phyloP scores from a whole-genome alignment of 2,329 filamentous ascomycete genomes.

The Hypoxylon sp. region DNA sequence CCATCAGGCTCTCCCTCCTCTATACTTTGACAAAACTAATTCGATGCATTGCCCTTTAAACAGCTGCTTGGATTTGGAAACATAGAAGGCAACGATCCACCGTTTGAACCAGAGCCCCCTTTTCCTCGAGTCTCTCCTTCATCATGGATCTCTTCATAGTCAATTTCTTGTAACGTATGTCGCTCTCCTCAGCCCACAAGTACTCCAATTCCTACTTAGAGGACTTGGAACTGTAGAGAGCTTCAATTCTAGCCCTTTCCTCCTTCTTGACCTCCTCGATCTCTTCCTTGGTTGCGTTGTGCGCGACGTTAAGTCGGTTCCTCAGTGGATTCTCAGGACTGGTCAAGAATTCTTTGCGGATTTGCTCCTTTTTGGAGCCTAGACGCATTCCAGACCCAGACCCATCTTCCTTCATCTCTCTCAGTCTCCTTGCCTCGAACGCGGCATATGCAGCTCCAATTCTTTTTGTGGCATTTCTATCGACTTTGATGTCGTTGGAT shows the following conservation, averaged over 20 bases:
- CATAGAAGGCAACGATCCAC: too few relatives aligned
- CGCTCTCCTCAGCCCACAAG: constrained; percentile 8
- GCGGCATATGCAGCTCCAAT: constrained; percentile 88
- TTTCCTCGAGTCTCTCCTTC: not conserved
- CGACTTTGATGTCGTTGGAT: constrained; percentile 75
- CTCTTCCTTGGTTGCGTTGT: constrained; percentile 86
- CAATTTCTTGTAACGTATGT: not conserved
- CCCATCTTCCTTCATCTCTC: constrained; percentile 88
- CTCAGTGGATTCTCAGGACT: constrained; percentile 96
- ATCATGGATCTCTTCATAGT: constrained; percentile 57
- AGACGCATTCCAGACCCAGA: constrained; percentile 79
- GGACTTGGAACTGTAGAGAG: constrained; percentile 6
- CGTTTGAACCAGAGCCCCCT: not conserved
- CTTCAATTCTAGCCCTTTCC: constrained; percentile 83
- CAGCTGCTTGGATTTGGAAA: constrained; percentile 2
- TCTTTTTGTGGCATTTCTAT: constrained; percentile 88
- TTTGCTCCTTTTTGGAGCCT: constrained; percentile 80
- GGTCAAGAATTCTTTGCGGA: constrained; percentile 94
- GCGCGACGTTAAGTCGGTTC: constrained; percentile 77
- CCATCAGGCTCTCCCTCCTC: not conserved
- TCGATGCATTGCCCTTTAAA: not conserved
- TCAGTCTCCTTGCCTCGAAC: constrained; percentile 84
- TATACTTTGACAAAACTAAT: not conserved
- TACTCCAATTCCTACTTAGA: constrained; percentile 25
- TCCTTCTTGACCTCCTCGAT: constrained; percentile 73